Conservation (phyloP, 768 basidiomycete genomes). For the Cystofilobasidium bisporidii region DNA sequence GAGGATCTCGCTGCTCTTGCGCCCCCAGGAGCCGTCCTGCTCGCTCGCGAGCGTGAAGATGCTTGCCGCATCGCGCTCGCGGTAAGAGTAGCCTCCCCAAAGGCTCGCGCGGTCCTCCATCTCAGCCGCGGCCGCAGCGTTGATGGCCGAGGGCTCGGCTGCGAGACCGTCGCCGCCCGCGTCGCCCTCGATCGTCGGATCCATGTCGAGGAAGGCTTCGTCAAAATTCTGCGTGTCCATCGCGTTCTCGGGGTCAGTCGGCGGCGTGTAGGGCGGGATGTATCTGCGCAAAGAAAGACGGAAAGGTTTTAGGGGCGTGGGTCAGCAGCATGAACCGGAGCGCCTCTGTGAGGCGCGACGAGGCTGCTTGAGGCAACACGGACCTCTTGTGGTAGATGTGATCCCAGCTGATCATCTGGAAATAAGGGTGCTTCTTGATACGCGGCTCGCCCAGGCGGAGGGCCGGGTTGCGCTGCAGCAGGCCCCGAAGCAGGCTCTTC, state of each 20-base stretch:
- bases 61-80: conserved; percentile 58
- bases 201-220: conserved; percentile 91
- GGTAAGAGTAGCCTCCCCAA: conserved; percentile 91
- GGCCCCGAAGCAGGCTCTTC: conserved; percentile 84
- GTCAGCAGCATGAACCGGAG: too few relatives aligned
- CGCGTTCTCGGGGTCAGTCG: conserved; percentile 52
- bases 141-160: conserved; percentile 45
- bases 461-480: conserved; percentile 84
- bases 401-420: conserved; percentile 82
- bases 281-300: not conserved
- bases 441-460: conserved; percentile 85
- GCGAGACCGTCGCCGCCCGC: conserved; percentile 40
- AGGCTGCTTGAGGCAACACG: too few relatives aligned
- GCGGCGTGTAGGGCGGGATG: conserved; percentile 25
- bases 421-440: conserved; percentile 89
- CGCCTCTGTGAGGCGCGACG: too few relatives aligned
- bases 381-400: conserved; percentile 62
- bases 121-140: conserved; percentile 43
- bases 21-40: conserved; percentile 1
- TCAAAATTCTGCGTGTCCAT: conserved; percentile 97
- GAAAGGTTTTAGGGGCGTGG: not conserved
- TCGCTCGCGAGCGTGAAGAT: conserved; percentile 58
- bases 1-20: conserved; percentile 8
- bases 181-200: conserved; percentile 64
- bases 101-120: conserved; percentile 59